Conservation (phyloP, 306 rosid genomes). For the Mimosa pudica region DNA sequence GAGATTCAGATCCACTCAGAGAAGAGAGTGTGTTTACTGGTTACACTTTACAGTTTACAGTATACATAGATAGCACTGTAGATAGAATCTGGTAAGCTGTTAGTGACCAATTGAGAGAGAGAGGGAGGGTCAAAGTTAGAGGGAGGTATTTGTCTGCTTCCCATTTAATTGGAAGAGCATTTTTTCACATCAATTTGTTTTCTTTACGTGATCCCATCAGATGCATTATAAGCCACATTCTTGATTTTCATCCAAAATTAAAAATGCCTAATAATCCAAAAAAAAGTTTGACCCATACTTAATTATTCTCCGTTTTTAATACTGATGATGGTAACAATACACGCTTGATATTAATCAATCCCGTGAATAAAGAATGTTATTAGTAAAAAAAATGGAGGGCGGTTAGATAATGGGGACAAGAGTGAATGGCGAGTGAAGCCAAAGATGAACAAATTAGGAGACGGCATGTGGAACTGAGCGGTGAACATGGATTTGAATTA, state of each 20-base stretch:
- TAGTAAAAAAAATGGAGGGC: not conserved
- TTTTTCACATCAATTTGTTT: not conserved
- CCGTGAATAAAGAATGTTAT: not conserved
- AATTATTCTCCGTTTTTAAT: no score
- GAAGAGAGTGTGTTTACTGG: constrained; percentile 28
- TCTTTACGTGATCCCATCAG: not conserved
- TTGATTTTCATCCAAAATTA: no score
- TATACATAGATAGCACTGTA: not conserved
- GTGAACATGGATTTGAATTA: no score
- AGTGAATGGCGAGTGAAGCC: no score
- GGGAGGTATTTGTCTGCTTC: not conserved
- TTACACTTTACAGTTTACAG: not conserved
- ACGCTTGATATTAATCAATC: not conserved
- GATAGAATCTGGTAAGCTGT: not conserved
- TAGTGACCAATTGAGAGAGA: not conserved
- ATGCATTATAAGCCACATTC: not conserved
- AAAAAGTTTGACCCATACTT: not conserved
- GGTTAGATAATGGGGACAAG: not conserved
- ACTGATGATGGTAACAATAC: not conserved
- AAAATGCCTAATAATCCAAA: not conserved
- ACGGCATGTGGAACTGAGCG: no score
- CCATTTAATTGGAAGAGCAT: not conserved
- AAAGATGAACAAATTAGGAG: no score
- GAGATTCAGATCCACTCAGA: constrained; percentile 27
- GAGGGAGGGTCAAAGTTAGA: not conserved